phyloP scores from a whole-genome alignment of 306 rosid genomes.

The Senna tora region DNA sequence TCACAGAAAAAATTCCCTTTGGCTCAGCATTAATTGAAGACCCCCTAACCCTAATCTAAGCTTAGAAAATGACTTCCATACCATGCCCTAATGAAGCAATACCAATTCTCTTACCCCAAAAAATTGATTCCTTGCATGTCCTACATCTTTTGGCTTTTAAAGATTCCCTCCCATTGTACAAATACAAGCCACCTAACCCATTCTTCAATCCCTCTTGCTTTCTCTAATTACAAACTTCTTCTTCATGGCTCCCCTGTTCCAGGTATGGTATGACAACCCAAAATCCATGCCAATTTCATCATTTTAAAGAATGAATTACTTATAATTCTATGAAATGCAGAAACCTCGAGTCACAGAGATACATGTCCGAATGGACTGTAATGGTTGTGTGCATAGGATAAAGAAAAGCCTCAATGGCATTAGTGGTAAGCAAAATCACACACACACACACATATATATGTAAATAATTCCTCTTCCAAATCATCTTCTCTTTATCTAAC shows the following conservation, averaged over 20 bases:
- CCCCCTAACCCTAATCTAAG: not conserved
- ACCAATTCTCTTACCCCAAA: slow-evolving; percentile 14
- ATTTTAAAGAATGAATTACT: slow-evolving; percentile 1
- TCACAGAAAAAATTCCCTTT: slow-evolving; percentile 50
- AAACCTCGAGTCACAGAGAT: slow-evolving; percentile 71
- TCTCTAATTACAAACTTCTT: slow-evolving; percentile 27
- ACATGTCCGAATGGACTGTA: slow-evolving; percentile 77
- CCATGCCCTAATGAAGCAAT: slow-evolving; percentile 39
- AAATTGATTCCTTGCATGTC: slow-evolving; percentile 72
- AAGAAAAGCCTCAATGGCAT: slow-evolving; percentile 72
- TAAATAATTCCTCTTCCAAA: not conserved
- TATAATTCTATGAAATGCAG: slow-evolving; percentile 48
- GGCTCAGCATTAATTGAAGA: slow-evolving; percentile 34
- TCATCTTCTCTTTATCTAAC: slow-evolving; percentile 4
- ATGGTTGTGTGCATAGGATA: slow-evolving; percentile 83
- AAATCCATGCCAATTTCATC: slow-evolving; percentile 1
- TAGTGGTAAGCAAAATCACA: slow-evolving; percentile 48
- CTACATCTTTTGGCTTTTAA: slow-evolving; percentile 54
- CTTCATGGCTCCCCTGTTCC: slow-evolving; percentile 62
- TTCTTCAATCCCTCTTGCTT: slow-evolving; percentile 49
- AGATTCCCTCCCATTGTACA: slow-evolving; percentile 55
- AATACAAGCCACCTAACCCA: slow-evolving; percentile 47
- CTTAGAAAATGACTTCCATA: slow-evolving; percentile 38
- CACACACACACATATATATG: no score
- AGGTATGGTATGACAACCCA: slow-evolving; percentile 65